Evolutionary conservation across 768 basidiomycete genomes (phyloP).

Genomic region (Dioszegia aurantiaca): DNA sequence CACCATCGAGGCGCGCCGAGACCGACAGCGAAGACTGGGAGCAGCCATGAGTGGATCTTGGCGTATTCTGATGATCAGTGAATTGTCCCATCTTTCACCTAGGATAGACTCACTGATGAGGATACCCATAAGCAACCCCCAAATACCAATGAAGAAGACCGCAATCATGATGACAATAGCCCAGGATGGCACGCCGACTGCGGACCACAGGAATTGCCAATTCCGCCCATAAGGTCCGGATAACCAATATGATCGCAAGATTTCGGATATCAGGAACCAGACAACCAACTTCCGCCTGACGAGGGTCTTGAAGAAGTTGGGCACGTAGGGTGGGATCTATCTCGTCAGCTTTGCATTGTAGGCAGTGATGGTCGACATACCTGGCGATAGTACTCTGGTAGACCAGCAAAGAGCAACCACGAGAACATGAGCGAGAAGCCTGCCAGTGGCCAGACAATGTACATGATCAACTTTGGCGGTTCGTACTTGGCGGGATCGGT

Average conservation of each 20-base stretch:
- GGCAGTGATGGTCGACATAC: constrained; percentile 13
- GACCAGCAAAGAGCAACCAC: constrained; percentile 77
- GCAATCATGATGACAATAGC: constrained; percentile 75
- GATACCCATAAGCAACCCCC: constrained; percentile 70
- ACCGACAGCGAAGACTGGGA: constrained; percentile 92
- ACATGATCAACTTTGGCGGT: constrained; percentile 80
- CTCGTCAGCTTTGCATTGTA: constrained; percentile 41
- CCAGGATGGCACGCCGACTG: constrained; percentile 73
- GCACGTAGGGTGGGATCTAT: constrained; percentile 91
- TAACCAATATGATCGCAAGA: constrained; percentile 61
- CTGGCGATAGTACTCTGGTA: constrained; percentile 65
- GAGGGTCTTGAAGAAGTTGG: constrained; percentile 82
- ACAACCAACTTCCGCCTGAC: constrained; percentile 87
- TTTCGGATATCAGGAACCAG: constrained; percentile 90
- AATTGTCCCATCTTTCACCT: neutral
- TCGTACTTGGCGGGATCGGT: constrained; percentile 56
- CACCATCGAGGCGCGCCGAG: constrained; percentile 93
- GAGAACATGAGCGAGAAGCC: constrained; percentile 71
- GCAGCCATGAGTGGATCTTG: constrained; percentile 91
- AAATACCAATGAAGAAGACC: constrained; percentile 81
- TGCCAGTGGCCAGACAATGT: constrained; percentile 77
- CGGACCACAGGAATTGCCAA: constrained; percentile 87
- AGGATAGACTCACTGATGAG: constrained; percentile 58
- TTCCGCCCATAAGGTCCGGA: constrained; percentile 66
- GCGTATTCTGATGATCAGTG: constrained; percentile 60